Conservation (phyloP, 2,329 filamentous ascomycete genomes). For the Ceratocystis huliohia region DNA sequence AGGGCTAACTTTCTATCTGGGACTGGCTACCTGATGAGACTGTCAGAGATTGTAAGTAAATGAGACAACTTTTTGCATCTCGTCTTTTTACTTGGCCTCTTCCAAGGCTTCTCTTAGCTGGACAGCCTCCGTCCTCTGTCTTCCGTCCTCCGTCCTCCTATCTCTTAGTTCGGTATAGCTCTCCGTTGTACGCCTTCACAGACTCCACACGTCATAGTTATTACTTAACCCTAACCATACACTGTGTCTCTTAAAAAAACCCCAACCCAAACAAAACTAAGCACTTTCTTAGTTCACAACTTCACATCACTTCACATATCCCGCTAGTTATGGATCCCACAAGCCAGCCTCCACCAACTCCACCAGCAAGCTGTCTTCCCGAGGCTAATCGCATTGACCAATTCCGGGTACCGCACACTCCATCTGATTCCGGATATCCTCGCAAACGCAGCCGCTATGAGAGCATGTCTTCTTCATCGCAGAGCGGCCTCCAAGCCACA, state of each 20-base stretch:
- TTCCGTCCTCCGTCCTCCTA: too few relatives aligned
- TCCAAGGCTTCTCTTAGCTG: too few relatives aligned
- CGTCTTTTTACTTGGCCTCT: too few relatives aligned
- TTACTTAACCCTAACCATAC: too few relatives aligned
- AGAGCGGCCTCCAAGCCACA: not conserved
- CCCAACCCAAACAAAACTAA: not conserved
- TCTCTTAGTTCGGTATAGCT: too few relatives aligned
- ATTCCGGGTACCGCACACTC: slow-evolving; percentile 3
- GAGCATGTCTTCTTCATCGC: slow-evolving; percentile 9
- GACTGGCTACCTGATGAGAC: too few relatives aligned
- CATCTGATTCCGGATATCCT: slow-evolving; percentile 7
- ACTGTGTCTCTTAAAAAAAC: not conserved
- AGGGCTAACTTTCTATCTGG: too few relatives aligned
- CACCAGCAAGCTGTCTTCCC: not conserved
- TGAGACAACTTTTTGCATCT: too few relatives aligned
- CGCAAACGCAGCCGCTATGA: slow-evolving; percentile 12
- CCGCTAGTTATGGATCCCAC: not conserved
- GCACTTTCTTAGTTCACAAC: not conserved
- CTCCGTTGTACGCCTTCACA: too few relatives aligned
- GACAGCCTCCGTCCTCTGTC: too few relatives aligned
- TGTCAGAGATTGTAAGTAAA: too few relatives aligned
- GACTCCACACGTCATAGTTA: too few relatives aligned
- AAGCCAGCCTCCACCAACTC: not conserved
- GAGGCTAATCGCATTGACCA: not conserved
- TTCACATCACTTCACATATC: not conserved